Percentiles rank a stretch among this genome's conserved stretches.
Conservation (phyloP, 2,329 filamentous ascomycete genomes). For the Fusarium sp. region DNA sequence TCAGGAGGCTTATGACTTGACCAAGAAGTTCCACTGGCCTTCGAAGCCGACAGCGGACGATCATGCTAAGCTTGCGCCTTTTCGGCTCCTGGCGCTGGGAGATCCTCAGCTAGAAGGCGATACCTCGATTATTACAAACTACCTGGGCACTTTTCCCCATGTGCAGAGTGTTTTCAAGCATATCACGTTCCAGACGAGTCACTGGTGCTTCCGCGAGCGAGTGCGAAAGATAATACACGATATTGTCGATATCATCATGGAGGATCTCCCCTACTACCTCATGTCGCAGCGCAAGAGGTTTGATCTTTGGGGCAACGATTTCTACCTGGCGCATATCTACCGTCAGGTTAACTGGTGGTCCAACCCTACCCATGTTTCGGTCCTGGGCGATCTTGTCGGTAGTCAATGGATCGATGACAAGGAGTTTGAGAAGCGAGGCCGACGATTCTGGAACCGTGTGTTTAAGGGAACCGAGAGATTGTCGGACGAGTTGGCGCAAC, state of each 20-base stretch:
- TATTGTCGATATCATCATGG: conserved; percentile 65
- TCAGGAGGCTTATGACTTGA: conserved; percentile 46
- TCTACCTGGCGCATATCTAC: conserved; percentile 93
- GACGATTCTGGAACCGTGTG: conserved; percentile 81
- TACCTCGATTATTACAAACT: conserved; percentile 74
- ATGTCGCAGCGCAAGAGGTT: conserved; percentile 78
- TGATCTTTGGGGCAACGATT: conserved; percentile 93
- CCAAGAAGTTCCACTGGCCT: conserved; percentile 54
- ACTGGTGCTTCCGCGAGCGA: conserved; percentile 59
- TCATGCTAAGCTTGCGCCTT: conserved; percentile 67
- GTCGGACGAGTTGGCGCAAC: conserved; percentile 60
- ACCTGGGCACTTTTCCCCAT: conserved; percentile 63
- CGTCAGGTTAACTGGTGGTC: conserved; percentile 85
- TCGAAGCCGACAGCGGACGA: conserved; percentile 34
- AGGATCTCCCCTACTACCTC: conserved; percentile 74
- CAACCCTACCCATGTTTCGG: conserved; percentile 83
- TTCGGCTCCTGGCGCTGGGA: conserved; percentile 85
- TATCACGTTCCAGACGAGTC: conserved; percentile 55
- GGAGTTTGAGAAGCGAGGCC: conserved; percentile 79
- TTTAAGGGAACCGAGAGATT: conserved; percentile 75
- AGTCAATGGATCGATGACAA: conserved; percentile 92
- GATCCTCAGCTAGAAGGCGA: conserved; percentile 96
- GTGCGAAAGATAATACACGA: conserved; percentile 64
- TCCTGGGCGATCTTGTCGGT: conserved; percentile 89
- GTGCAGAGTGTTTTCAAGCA: conserved; percentile 56